These are phyloP conservation scores for Ceratobasidium sp. DNA, from an alignment of 1,284 basidiomycete species.

Conservation along the genomic window DNA sequence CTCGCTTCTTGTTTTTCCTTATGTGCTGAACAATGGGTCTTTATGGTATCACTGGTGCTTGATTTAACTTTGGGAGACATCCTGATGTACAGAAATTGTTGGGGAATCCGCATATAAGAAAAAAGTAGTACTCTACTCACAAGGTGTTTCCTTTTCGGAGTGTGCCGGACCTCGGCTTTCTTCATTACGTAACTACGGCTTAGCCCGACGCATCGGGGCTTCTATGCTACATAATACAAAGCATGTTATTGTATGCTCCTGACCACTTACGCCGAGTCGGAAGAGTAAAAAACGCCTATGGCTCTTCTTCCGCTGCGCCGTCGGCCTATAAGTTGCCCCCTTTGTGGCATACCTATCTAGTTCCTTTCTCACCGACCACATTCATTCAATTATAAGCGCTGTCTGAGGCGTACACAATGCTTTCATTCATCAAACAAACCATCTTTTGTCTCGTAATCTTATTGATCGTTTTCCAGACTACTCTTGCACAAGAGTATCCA, in stretches of 20 bases:
- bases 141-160: background rate
- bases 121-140: too few species aligned
- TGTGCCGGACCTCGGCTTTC: background rate
- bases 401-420: conserved; percentile 4
- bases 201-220: background rate
- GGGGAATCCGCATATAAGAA: too few species aligned
- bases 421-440: background rate
- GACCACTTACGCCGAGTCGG: conserved; percentile 5
- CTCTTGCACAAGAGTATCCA: conserved; percentile 31
- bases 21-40: conserved; percentile 25
- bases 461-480: background rate
- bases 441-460: conserved; percentile 3
- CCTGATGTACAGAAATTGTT: too few species aligned
- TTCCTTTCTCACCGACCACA: conserved; percentile 31
- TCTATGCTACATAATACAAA: background rate
- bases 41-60: background rate
- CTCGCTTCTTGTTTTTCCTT: background rate
- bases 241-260: conserved; percentile 4
- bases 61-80: background rate
- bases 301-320: background rate
- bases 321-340: conserved; percentile 31
- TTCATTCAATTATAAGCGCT: background rate
- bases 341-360: background rate
- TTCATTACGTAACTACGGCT: background rate
- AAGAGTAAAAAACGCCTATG: background rate